Base-by-base conservation (phyloP, 2,329 filamentous ascomycete species). In the Podosphaera xanthii region DNA sequence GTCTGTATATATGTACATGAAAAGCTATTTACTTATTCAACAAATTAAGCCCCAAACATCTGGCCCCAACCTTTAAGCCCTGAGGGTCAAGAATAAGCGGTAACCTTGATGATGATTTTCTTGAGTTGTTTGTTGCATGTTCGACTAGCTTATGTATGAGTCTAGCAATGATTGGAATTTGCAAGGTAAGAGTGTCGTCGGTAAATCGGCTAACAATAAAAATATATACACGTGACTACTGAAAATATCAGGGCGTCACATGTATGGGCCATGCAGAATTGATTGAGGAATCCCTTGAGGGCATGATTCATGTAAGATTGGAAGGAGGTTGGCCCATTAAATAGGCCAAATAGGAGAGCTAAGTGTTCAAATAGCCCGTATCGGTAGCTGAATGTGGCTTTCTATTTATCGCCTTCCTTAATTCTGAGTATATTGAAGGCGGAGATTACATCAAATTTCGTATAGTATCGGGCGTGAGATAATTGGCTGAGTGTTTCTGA, bases 301-400 rank as follows among this genome's bases (percentile, higher is more conserved):
- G 14, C 44, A 22, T 22, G 22, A 22, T 22, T 22, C 22, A 22
- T 22, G 22, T 22, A 22, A 22, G 22, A 22, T 22, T 22, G 22
- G 22, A 22, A 22, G 22, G 22, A 22, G 22, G 22, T 22, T 22
- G 22, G 22, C 22, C 22, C 31, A 44, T 59, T 61, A 10, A 8
- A 44, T 9, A 61, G 35, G 4, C 57, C 52, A 33, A 61, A 61
- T 8, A 40, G 57, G 22, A 61, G 14, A 14, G 59, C 57, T 6
- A 35, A 35, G 38, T 30, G 54, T 34, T 56, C 35, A 38, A 4
- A 56, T 12, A 40, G 35, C 12, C 53, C 35, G 34, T 34, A 56
- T 56, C 34, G 38, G 35, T 30, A 33, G 30, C 12, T 58, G 35
- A 58, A 58, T n/a, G 56, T 30, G 2, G 56, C 40, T 30, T 34